phyloP scores from a whole-genome alignment of 202 grass and related monocot genomes.

The Zizania palustris region DNA sequence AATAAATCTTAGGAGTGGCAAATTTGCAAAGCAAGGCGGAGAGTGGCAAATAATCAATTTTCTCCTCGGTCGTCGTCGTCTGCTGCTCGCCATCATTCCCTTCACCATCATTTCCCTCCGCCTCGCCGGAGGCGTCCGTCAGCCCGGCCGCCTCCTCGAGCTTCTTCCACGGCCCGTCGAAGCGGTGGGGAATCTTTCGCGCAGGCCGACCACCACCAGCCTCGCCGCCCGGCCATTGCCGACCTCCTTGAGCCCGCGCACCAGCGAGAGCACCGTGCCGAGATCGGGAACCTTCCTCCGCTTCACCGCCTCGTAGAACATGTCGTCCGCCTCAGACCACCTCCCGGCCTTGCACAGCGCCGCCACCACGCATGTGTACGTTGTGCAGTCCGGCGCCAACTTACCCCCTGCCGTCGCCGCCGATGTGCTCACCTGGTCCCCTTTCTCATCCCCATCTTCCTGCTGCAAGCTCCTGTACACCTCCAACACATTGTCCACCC shows the following conservation, averaged over 20 bases:
- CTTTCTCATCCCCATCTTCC: not conserved
- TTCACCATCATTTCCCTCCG: slow-evolving; percentile 24
- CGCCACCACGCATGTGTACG: slow-evolving; percentile 47
- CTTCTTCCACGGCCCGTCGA: slow-evolving; percentile 60
- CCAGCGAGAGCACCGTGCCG: slow-evolving; percentile 53
- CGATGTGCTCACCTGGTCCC: not conserved
- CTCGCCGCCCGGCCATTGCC: slow-evolving; percentile 63
- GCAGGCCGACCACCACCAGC: slow-evolving; percentile 58
- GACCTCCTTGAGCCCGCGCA: slow-evolving; percentile 53
- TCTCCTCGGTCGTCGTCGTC: not conserved
- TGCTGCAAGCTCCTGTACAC: slow-evolving; percentile 56
- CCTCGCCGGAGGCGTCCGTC: slow-evolving; percentile 4
- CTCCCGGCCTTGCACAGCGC: slow-evolving; percentile 50
- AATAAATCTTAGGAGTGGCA: too few relatives aligned
- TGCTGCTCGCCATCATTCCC: slow-evolving; percentile 24
- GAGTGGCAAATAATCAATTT: too few relatives aligned
- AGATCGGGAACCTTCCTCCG: slow-evolving; percentile 57
- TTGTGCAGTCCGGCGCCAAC: slow-evolving; percentile 49
- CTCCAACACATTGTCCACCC: slow-evolving; percentile 55
- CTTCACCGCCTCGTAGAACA: slow-evolving; percentile 67
- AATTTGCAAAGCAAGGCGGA: too few relatives aligned
- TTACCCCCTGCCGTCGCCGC: not conserved
- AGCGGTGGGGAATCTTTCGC: slow-evolving; percentile 59
- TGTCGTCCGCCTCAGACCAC: slow-evolving; percentile 54
- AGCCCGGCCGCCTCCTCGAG: slow-evolving; percentile 54